Conservation (phyloP, 2,329 filamentous ascomycete genomes). For the Trichoderma harzianum region DNA sequence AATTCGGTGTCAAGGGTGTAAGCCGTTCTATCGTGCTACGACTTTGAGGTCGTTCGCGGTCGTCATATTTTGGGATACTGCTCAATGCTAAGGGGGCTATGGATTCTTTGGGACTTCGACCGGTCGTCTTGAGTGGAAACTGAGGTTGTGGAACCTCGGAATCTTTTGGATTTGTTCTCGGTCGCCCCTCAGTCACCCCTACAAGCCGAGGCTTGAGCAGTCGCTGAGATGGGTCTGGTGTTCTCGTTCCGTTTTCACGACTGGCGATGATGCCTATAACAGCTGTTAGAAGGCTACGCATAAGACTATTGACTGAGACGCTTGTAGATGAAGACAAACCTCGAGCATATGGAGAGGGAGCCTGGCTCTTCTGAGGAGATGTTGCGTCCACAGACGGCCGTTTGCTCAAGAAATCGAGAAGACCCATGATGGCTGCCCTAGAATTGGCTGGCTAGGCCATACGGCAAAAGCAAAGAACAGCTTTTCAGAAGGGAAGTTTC, state of each 20-base stretch:
- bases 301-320: not conserved
- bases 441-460: constrained; percentile 8
- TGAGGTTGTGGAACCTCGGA: not conserved
- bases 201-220: constrained; percentile 15
- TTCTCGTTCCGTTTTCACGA: constrained; percentile 2
- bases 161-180: not conserved
- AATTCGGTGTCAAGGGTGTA: not conserved
- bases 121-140: not conserved
- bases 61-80: not conserved
- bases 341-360: not conserved
- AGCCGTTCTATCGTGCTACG: not conserved
- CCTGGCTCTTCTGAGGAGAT: not conserved
- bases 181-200: constrained; percentile 5
- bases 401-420: constrained; percentile 16
- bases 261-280: not conserved
- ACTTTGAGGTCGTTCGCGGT: not conserved
- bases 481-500: not conserved
- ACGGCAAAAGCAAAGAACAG: not conserved
- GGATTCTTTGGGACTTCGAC: constrained; percentile 3
- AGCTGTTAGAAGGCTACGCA: not conserved
- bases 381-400: constrained; percentile 11
- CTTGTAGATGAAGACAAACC: not conserved
- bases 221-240: constrained; percentile 6
- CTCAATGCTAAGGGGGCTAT: not conserved
- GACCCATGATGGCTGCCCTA: constrained; percentile 16